Evolutionary conservation across 305 asterid species (phyloP).

Genomic region (Striga hermonthica): DNA sequence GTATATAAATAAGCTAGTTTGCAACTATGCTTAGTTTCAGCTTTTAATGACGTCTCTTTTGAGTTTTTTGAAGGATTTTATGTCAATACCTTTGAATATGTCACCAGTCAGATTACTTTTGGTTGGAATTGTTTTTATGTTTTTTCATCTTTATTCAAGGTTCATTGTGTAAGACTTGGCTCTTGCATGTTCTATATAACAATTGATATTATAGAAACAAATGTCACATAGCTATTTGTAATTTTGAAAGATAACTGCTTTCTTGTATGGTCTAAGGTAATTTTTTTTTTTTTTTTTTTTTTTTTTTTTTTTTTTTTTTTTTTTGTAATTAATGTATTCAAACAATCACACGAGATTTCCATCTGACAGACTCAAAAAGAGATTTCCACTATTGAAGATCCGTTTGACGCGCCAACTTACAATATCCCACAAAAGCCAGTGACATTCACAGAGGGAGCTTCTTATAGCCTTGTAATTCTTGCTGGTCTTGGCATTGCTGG

Average conservation of each 20-base stretch:
- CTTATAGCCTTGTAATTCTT: conserved; percentile 75
- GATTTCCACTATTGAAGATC: conserved; percentile 67
- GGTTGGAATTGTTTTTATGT: not conserved
- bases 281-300: conserved; percentile 8
- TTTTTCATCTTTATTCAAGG: not conserved
- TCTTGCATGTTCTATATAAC: not conserved
- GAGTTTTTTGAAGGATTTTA: not conserved
- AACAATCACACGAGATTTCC: too few relatives aligned
- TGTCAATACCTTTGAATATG: not conserved
- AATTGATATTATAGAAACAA: not conserved
- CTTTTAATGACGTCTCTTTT: not conserved
- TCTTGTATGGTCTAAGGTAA: conserved; percentile 15
- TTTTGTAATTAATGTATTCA: not conserved
- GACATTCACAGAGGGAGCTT: conserved; percentile 87
- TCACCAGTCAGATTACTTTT: not conserved
- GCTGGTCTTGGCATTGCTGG: conserved; percentile 88
- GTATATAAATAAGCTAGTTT: not conserved
- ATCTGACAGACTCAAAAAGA: conserved; percentile 61
- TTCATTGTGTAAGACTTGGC: conserved; percentile 16
- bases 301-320: conserved; percentile 21
- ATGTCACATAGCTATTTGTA: not conserved
- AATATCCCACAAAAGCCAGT: conserved; percentile 93
- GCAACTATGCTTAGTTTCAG: not conserved
- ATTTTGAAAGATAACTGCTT: not conserved
- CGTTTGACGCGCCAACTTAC: conserved; percentile 88